phyloP scores from a whole-genome alignment of 225 moss, liverwort and hornwort genomes.

The Polytrichum commune region DNA sequence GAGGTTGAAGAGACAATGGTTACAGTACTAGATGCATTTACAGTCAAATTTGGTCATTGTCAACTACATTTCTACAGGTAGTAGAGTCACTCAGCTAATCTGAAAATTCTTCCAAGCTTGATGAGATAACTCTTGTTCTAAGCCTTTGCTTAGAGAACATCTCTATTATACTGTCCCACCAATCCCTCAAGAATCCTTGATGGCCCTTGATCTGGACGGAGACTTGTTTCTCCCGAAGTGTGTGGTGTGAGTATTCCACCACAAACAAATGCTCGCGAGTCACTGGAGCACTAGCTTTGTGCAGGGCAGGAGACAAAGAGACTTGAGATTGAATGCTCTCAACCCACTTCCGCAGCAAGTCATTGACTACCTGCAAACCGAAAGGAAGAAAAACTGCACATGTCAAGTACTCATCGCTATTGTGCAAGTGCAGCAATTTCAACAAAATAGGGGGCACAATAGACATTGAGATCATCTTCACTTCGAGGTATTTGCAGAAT shows the following conservation, averaged over 20 bases:
- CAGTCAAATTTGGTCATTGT: no score
- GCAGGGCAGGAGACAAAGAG: slow-evolving; percentile 20
- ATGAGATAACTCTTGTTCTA: background rate
- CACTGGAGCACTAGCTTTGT: slow-evolving; percentile 21
- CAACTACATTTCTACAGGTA: no score
- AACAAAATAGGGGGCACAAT: no score
- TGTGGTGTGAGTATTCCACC: slow-evolving; percentile 12
- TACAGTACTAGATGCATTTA: no score
- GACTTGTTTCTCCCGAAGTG: slow-evolving; percentile 17
- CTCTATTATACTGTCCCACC: slow-evolving; percentile 35
- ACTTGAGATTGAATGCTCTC: slow-evolving; percentile 38
- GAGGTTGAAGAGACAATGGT: no score
- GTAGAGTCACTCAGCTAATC: no score
- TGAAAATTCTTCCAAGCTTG: no score
- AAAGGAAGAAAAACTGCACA: background rate
- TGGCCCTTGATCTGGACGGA: slow-evolving; percentile 37
- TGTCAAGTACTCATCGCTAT: no score
- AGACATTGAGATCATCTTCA: no score
- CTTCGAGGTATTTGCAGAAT: no score
- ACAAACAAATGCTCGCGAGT: slow-evolving; percentile 31
- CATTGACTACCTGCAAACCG: slow-evolving; percentile 35
- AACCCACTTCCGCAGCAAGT: slow-evolving; percentile 41
- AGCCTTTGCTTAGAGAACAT: slow-evolving; percentile 28
- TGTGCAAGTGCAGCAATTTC: no score
- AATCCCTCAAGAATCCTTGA: slow-evolving; percentile 35